phyloP scores from a whole-genome alignment of 805 yeast genomes.

The Candida ovalis region DNA sequence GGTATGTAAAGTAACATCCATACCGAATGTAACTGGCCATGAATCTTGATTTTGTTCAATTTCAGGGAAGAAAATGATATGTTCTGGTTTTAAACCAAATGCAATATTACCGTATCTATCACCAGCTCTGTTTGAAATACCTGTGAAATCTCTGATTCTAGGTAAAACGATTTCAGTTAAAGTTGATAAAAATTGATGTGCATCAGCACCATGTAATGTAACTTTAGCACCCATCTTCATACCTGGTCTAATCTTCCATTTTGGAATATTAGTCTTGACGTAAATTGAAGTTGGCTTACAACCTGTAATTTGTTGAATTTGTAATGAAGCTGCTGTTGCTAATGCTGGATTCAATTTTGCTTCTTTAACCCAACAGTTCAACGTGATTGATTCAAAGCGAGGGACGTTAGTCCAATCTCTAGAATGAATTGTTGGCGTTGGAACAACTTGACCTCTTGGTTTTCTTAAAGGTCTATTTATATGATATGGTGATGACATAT shows the following conservation, averaged over 20 bases:
- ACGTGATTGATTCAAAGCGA: constrained; percentile 55
- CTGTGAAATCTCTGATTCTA: constrained; percentile 81
- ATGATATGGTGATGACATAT: constrained; percentile 83
- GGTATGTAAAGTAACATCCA: constrained; percentile 82
- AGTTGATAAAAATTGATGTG: constrained; percentile 82
- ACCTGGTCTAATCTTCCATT: constrained; percentile 85
- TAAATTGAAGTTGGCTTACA: constrained; percentile 69
- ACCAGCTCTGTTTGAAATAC: constrained; percentile 73
- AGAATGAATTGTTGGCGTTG: constrained; percentile 70
- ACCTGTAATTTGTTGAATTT: constrained; percentile 93
- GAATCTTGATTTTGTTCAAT: constrained; percentile 84
- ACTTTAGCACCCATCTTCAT: constrained; percentile 89
- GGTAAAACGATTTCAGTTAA: constrained; percentile 92
- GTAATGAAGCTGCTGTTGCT: constrained; percentile 72
- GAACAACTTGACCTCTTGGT: constrained; percentile 72
- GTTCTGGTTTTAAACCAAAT: constrained; percentile 76
- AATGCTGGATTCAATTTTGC: constrained; percentile 68
- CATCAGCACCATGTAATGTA: constrained; percentile 70
- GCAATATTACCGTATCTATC: constrained; percentile 83
- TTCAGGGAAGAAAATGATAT: constrained; percentile 85
- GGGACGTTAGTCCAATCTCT: constrained; percentile 73
- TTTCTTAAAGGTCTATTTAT: constrained; percentile 73
- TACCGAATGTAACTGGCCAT: constrained; percentile 84
- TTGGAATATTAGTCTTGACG: constrained; percentile 75
- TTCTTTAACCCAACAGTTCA: constrained; percentile 74